Evolutionary conservation across 2,329 filamentous ascomycete genomes (phyloP), one percentile per base, ranked within the genome.

Genomic region (Claviceps humidiphila): DNA sequence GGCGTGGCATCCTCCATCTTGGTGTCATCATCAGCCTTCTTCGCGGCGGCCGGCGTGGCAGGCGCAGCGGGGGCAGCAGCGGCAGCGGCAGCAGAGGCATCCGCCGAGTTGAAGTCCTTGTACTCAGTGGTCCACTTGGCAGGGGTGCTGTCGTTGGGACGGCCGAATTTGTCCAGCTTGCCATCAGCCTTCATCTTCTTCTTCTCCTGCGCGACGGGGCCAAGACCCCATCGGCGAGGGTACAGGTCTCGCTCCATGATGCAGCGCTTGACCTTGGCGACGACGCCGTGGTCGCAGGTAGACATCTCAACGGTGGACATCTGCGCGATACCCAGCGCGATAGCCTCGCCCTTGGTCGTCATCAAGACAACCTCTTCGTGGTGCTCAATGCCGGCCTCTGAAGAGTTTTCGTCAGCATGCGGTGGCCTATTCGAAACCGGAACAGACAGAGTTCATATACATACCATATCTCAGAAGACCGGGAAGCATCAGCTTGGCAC

Each of bases 181-280:
- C 93, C 93, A 60, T 89, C 87, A 51, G 90, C 88, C 82, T 97
- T 97, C 77, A 98, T 83, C 82, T 97, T 96, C 86, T 98, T 98
- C 84, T 98, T 98, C 79, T 97, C 89, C 48, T 85, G 74, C 49
- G 93, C 93, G 55, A 91, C 84, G 51, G 93, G 91, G 56, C 93
- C 93, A 66, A 97, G 81, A 59, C 93, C 93, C 93, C 93, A 98
- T 76, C 91, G 79, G 68, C 89, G 81, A 58, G 93, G 93, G 79
- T 98, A 98, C 54, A 97, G 78, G 68, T 97, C 93, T 63, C 93
- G 87, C 78, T 98, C 93, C 93, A 98, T 98, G 71, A 98, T 98
- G 72, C 90, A 95, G 63, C 93, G 85, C 84, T 98, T 98, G 68
- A 98, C 89, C 78, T 96, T 97, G 62, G 93, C 93, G 54, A 97